Conservation (phyloP, 1,139 yeast genomes). For the Diutina mesorugosa region DNA sequence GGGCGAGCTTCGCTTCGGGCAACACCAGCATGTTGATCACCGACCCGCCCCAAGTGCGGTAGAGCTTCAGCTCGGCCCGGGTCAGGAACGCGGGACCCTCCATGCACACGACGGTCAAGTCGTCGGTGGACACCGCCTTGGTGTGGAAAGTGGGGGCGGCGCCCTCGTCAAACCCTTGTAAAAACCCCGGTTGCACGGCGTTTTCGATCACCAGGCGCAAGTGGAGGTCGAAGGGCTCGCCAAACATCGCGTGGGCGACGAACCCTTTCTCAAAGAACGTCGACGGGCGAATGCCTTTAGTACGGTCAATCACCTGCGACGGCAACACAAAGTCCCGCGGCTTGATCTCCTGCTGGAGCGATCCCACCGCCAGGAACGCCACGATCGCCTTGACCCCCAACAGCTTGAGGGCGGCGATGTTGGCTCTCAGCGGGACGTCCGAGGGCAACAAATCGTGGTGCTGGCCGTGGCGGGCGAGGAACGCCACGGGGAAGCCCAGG, state of each 20-base stretch:
- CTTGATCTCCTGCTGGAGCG: constrained; percentile 73
- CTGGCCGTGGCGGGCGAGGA: constrained; percentile 87
- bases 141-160: constrained; percentile 40
- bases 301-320: constrained; percentile 89
- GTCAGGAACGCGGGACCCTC: constrained; percentile 98
- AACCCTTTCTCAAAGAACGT: constrained; percentile 88
- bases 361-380: constrained; percentile 95
- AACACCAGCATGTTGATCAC: constrained; percentile 93
- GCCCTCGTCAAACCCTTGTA: constrained; percentile 33
- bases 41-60: constrained; percentile 84
- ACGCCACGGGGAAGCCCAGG: constrained; percentile 79
- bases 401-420: constrained; percentile 86
- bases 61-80: constrained; percentile 88
- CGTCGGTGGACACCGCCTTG: constrained; percentile 42
- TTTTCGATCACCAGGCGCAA: constrained; percentile 55
- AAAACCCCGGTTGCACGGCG: constrained; percentile 37
- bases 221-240: constrained; percentile 84
- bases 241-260: constrained; percentile 95
- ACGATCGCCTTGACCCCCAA: constrained; percentile 79
- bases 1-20: constrained; percentile 92
- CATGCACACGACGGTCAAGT: constrained; percentile 85
- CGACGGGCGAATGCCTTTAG: constrained; percentile 86
- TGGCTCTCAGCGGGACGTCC: constrained; percentile 87
- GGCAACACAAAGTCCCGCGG: constrained; percentile 96
- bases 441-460: constrained; percentile 84